These are phyloP conservation scores for Endoconidiophora polonica DNA, from an alignment of 2,329 filamentous ascomycete species.

Conservation along the genomic window DNA sequence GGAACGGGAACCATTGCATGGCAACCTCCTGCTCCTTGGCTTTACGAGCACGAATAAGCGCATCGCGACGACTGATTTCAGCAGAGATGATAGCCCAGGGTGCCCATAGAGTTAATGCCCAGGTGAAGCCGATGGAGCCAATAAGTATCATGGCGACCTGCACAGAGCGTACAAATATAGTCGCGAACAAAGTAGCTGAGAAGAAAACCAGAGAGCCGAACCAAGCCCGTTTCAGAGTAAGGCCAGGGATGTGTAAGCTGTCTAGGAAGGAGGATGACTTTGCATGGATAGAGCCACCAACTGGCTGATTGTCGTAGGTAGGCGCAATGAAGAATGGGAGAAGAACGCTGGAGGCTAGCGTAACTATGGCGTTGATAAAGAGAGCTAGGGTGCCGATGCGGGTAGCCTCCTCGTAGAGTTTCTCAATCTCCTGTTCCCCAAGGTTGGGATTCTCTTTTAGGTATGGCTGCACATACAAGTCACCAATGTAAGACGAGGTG, in stretches of 20 bases:
- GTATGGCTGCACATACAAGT: constrained; percentile 77
- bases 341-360: constrained; percentile 63
- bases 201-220: constrained; percentile 74
- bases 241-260: constrained; percentile 56
- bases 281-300: constrained; percentile 15
- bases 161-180: constrained; percentile 59
- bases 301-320: constrained; percentile 39
- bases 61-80: constrained; percentile 73
- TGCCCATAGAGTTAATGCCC: constrained; percentile 87
- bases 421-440: constrained; percentile 57
- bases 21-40: constrained; percentile 15
- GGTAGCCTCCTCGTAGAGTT: constrained; percentile 69
- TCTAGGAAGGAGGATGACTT: constrained; percentile 30
- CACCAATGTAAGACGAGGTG: constrained; percentile 81
- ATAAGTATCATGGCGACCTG: constrained; percentile 60
- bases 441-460: constrained; percentile 65
- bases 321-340: constrained; percentile 75
- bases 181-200: constrained; percentile 62
- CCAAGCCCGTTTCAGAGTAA: constrained; percentile 83
- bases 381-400: constrained; percentile 79
- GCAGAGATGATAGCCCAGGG: constrained; percentile 90
- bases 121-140: constrained; percentile 71
- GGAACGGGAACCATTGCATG: constrained; percentile 12
- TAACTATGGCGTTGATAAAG: constrained; percentile 73
- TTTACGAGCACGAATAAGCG: constrained; percentile 28